Evolutionary conservation across 495 filamentous ascomycete genomes (phyloP).

Genomic region (Annulohypoxylon stygium): DNA sequence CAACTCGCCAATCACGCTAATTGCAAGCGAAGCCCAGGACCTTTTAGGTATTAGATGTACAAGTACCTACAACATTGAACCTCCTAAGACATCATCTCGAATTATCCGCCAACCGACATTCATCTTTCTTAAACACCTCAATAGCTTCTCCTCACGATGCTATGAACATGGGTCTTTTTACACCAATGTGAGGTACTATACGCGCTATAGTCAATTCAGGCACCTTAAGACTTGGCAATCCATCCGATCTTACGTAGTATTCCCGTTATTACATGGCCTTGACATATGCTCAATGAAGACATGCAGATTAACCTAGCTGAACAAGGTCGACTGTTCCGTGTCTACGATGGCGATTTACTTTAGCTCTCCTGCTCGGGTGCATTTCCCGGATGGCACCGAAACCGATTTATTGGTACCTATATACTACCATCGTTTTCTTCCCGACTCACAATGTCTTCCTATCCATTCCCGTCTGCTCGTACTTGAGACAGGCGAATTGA

Average conservation of each 20-base stretch:
- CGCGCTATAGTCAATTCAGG: conserved; percentile 31
- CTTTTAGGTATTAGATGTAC: no score
- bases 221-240: conserved; percentile 34
- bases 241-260: conserved; percentile 40
- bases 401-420: conserved; percentile 11
- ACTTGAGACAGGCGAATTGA: neutral
- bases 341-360: conserved; percentile 28
- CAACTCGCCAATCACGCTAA: conserved; percentile 25
- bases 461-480: neutral
- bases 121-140: conserved; percentile 16
- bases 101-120: conserved; percentile 42
- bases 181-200: conserved; percentile 37
- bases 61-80: no score
- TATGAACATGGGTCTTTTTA: conserved; percentile 5
- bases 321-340: conserved; percentile 26
- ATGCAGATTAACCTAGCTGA: conserved; percentile 15
- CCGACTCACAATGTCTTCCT: neutral
- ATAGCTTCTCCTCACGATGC: conserved; percentile 1
- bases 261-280: conserved; percentile 20
- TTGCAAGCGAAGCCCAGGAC: neutral
- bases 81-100: neutral
- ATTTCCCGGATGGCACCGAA: conserved; percentile 18
- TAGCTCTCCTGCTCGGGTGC: conserved; percentile 18
- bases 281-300: conserved; percentile 1
- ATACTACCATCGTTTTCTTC: conserved; percentile 15